Base-by-base conservation (phyloP, 2,329 filamentous ascomycete species). In the Stromatinia cepivora region DNA sequence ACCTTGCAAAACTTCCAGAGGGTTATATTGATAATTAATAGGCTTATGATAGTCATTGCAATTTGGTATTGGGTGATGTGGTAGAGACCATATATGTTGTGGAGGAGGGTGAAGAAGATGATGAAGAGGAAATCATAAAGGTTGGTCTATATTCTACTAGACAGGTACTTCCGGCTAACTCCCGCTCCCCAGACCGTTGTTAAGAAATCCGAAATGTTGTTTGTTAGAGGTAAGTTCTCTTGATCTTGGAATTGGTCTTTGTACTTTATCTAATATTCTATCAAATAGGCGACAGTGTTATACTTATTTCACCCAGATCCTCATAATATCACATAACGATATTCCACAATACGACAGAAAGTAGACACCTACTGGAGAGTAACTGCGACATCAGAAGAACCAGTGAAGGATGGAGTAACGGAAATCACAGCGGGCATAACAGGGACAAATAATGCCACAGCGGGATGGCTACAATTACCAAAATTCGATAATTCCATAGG, bases 11-110 rank as follows among this genome's bases (percentile, higher is more conserved):
- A 5, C 20, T 50, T 28, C 34, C 28, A 42, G 20, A 73, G 72
- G 76, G 71, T 79, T 20, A 34, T 48, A 36, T 52, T 69, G 52
- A 69, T 25, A 5, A 9, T 25, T 25, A 53, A 39, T 70, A 99
- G 95, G 95, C 95, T 69, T 99, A 99, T 80, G 95, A 99, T 79
- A 97, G 93, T 78, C 95, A 99, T 81, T 99, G 96, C 86, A 99
- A 99, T 78, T 82, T 99, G 57, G 93, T 99, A 8, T 86, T 99
- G 8, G 94, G 95, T 67, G 95, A 99, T 74, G 95, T 98, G 6
- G 93, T 97, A 79, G 95, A 99, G 84, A 98, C 94, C 9, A 93
- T 99, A 74, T 99, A 97, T 79, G 85, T 94, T 46, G 90, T 97
- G 6, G 94, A 97, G 70, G 94, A 97, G 71, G 91, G 93, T 20